Evolutionary conservation across 2,329 filamentous ascomycete species (phyloP).

Genomic region (Colletotrichum gigasporum): DNA sequence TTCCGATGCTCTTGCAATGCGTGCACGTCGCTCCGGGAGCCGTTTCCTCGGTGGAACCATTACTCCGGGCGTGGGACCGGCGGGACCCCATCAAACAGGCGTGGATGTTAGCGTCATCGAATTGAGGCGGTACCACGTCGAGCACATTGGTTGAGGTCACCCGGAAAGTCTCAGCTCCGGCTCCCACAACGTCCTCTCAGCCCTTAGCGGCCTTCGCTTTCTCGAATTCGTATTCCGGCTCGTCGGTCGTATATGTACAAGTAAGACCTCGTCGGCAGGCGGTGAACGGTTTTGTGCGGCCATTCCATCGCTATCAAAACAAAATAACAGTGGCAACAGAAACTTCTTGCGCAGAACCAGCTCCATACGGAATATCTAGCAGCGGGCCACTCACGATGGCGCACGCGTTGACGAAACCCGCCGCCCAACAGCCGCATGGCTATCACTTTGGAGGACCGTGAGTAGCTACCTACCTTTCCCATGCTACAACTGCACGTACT

Average conservation of each 20-base stretch:
- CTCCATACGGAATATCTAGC: too few species aligned
- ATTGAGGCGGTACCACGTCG: too few species aligned
- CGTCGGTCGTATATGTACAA: neutral
- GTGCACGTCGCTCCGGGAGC: constrained; percentile 4
- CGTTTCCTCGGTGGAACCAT: constrained; percentile 28
- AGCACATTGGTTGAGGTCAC: too few species aligned
- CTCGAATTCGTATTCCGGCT: neutral
- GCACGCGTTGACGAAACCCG: constrained; percentile 39
- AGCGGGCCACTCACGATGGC: constrained; percentile 40
- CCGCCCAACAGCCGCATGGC: constrained; percentile 46
- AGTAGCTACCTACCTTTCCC: constrained; percentile 34
- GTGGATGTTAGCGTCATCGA: constrained; percentile 24
- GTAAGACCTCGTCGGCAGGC: neutral
- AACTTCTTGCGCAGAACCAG: too few species aligned
- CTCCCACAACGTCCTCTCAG: neutral
- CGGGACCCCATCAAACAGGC: constrained; percentile 4
- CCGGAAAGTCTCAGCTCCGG: constrained; percentile 37
- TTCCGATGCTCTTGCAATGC: constrained; percentile 5
- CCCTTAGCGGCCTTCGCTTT: neutral
- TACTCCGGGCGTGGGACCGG: neutral
- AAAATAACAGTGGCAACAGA: too few species aligned
- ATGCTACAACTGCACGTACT: neutral
- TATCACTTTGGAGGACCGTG: constrained; percentile 65
- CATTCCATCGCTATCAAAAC: too few species aligned
- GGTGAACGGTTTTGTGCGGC: neutral